These are phyloP conservation scores for Diplosphaera chodatii DNA, from an alignment of 139 green algal genomes.

Conservation along the genomic window DNA sequence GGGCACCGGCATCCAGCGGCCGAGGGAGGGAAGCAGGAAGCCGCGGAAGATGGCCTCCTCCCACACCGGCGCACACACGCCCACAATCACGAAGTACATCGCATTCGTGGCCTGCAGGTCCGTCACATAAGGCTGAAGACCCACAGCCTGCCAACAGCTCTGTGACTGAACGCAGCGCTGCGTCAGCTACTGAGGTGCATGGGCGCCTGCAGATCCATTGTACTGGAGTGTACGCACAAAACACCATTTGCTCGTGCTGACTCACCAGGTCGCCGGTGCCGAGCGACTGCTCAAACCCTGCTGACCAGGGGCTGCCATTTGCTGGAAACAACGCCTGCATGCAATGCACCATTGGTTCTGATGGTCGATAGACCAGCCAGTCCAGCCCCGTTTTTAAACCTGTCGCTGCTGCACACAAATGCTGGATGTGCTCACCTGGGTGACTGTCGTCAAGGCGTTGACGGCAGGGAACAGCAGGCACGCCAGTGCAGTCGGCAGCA, in stretches of 20 bases:
- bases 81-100: conserved; percentile 71
- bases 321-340: conserved; percentile 14
- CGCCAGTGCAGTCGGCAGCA: neutral
- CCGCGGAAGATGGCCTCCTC: conserved; percentile 92
- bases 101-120: conserved; percentile 39
- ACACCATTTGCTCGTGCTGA: too few relatives aligned
- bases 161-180: too few relatives aligned
- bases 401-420: too few relatives aligned
- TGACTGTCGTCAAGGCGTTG: neutral
- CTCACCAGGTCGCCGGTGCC: conserved; percentile 31
- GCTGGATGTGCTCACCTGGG: neutral
- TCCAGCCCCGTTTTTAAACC: too few relatives aligned
- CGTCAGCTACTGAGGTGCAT: too few relatives aligned
- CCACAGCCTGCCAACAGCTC: too few relatives aligned
- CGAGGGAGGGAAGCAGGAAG: conserved; percentile 85
- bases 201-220: too few relatives aligned
- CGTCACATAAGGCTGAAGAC: too few relatives aligned
- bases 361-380: too few relatives aligned
- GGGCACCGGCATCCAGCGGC: conserved; percentile 50
- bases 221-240: too few relatives aligned
- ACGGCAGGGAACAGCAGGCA: neutral
- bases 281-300: conserved; percentile 37
- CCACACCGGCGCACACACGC: conserved; percentile 82
- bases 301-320: neutral
- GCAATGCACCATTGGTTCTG: conserved; percentile 3